Evolutionary conservation across 306 rosid species (phyloP).

Genomic region (Abrus pulchellus): DNA sequence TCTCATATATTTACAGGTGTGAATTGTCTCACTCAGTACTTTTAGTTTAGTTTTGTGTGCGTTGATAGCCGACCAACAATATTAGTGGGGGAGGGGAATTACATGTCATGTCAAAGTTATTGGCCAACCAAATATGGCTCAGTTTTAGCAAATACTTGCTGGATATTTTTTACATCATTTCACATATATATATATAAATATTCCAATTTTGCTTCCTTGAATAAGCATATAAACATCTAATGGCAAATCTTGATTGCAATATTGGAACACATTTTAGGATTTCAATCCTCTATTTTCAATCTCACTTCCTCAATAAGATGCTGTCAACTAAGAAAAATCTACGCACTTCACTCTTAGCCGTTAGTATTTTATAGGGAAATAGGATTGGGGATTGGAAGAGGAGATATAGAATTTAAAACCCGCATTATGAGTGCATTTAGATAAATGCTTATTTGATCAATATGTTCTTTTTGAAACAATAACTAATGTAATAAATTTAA

Average conservation of each 20-base stretch:
- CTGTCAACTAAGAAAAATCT: neutral
- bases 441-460: no score
- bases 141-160: constrained; percentile 25
- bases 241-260: constrained; percentile 1
- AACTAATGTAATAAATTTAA: no score
- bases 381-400: neutral
- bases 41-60: constrained; percentile 45
- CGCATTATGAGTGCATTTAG: neutral
- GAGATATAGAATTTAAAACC: neutral
- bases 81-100: constrained; percentile 13
- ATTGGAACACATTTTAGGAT: neutral
- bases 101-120: constrained; percentile 21
- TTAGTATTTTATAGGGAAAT: neutral
- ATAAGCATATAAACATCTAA: neutral
- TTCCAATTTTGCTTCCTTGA: constrained; percentile 18
- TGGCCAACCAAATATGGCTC: constrained; percentile 33
- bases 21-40: constrained; percentile 36
- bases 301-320: neutral
- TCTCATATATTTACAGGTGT: constrained; percentile 43
- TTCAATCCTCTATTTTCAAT: neutral
- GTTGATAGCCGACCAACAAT: constrained; percentile 43
- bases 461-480: no score
- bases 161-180: constrained; percentile 38
- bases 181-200: constrained; percentile 5
- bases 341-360: neutral